These are phyloP conservation scores for Irpex sp. DNA, from an alignment of 1,284 basidiomycete species.

Conservation along the genomic window DNA sequence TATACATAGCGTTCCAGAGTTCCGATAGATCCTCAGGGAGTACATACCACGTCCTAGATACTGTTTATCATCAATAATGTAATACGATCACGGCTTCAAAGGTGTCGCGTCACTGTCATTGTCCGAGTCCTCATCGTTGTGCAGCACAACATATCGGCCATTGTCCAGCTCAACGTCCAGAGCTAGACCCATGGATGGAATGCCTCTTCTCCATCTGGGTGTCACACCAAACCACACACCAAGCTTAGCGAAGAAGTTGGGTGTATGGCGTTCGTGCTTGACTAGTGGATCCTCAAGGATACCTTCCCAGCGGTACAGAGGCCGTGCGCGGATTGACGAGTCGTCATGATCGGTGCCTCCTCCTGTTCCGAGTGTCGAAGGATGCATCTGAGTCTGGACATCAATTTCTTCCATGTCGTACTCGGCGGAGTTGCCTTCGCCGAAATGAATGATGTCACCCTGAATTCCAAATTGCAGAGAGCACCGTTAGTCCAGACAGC, in stretches of 20 bases:
- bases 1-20: background rate
- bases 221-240: conserved; percentile 66
- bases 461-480: conserved; percentile 23
- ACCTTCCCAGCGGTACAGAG: conserved; percentile 69
- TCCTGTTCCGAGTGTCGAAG: conserved; percentile 61
- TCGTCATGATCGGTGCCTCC: conserved; percentile 73
- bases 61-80: background rate
- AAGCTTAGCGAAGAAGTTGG: conserved; percentile 45
- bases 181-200: conserved; percentile 49
- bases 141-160: conserved; percentile 52
- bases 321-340: conserved; percentile 53
- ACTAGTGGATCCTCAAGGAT: conserved; percentile 56
- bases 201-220: conserved; percentile 53
- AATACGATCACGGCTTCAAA: background rate
- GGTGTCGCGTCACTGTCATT: background rate
- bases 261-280: conserved; percentile 32
- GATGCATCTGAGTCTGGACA: conserved; percentile 43
- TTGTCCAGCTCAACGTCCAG: conserved; percentile 54
- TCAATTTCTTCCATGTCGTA: conserved; percentile 62
- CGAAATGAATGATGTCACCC: conserved; percentile 62
- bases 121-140: conserved; percentile 18
- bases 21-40: background rate
- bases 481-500: conserved; percentile 1
- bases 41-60: background rate
- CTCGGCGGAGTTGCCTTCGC: conserved; percentile 41